phyloP scores from a whole-genome alignment of 2,329 filamentous ascomycete species.

The Aureobasidium melanogenum region DNA sequence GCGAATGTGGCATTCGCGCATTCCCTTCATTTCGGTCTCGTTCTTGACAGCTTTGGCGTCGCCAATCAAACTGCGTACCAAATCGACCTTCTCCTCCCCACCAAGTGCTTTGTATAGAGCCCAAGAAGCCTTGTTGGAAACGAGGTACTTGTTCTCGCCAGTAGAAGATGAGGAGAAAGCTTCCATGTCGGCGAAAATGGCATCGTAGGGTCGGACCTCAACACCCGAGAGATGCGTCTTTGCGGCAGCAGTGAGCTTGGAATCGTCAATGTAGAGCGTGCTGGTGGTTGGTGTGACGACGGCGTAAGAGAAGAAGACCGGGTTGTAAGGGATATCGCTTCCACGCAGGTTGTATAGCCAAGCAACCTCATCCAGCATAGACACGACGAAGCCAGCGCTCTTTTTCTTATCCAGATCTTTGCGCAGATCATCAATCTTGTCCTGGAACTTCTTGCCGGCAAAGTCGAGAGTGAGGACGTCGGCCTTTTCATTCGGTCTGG shows the following conservation, averaged over 20 bases:
- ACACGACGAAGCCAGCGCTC: constrained; percentile 76
- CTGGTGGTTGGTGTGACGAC: constrained; percentile 68
- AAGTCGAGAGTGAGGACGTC: constrained; percentile 63
- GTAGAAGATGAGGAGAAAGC: constrained; percentile 41
- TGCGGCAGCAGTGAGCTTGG: constrained; percentile 63
- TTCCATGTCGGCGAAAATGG: constrained; percentile 71
- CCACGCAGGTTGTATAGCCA: constrained; percentile 98
- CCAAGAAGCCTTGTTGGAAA: constrained; percentile 89
- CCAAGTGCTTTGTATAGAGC: constrained; percentile 79
- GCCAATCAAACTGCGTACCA: constrained; percentile 74
- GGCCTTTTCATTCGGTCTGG: constrained; percentile 66
- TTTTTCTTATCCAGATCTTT: constrained; percentile 89
- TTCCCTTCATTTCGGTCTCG: constrained; percentile 76
- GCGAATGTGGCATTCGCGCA: constrained; percentile 87
- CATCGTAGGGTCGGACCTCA: constrained; percentile 68
- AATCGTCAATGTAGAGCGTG: constrained; percentile 74
- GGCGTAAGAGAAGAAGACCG: constrained; percentile 96
- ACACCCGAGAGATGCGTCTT: constrained; percentile 64
- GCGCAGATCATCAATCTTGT: constrained; percentile 79
- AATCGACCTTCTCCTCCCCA: constrained; percentile 76
- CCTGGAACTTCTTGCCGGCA: constrained; percentile 70
- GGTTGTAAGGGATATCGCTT: constrained; percentile 93
- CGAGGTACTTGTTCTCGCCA: constrained; percentile 58
- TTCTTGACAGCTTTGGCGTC: constrained; percentile 96
- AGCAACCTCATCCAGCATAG: constrained; percentile 91